Percentiles rank a stretch among this genome's conserved stretches.
phyloP scores from a whole-genome alignment of 768 basidiomycete species.

The Hortiboletus flavorubellus region DNA sequence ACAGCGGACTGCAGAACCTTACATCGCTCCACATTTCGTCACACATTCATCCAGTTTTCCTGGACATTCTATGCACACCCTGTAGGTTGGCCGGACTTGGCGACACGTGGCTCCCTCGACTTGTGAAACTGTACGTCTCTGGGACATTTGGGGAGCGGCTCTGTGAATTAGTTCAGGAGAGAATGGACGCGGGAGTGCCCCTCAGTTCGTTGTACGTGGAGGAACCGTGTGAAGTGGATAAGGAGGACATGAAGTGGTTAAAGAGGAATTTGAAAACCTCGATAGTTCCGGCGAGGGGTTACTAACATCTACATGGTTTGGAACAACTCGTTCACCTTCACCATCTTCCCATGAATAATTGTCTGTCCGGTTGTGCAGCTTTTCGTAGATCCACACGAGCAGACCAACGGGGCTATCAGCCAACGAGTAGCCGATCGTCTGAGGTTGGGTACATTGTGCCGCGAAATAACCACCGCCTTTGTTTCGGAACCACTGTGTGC shows the following conservation, averaged over 20 bases:
- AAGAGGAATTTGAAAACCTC: conserved; percentile 42
- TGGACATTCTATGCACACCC: conserved; percentile 15
- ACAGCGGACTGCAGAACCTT: conserved; percentile 47
- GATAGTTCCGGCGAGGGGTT: too few relatives aligned
- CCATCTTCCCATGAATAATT: conserved; percentile 54
- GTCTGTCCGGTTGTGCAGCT: conserved; percentile 46
- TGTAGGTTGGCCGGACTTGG: not conserved
- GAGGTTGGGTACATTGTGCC: conserved; percentile 42
- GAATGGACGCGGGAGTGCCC: conserved; percentile 42
- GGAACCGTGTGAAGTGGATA: conserved; percentile 38
- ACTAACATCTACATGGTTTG: too few relatives aligned
- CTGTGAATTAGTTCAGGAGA: conserved; percentile 14
- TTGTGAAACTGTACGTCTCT: conserved; percentile 46
- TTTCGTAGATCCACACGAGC: conserved; percentile 51
- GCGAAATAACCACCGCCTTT: conserved; percentile 30
- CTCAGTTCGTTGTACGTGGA: conserved; percentile 45
- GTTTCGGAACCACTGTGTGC: conserved; percentile 13
- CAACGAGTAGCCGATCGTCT: conserved; percentile 50
- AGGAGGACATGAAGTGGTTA: conserved; percentile 50
- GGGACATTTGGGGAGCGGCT: conserved; percentile 27
- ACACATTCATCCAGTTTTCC: conserved; percentile 29
- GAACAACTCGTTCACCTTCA: conserved; percentile 35
- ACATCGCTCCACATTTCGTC: conserved; percentile 40
- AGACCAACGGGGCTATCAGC: conserved; percentile 55
- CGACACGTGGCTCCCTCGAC: conserved; percentile 43